These are phyloP conservation scores for Batkoa obscura DNA, from an alignment of 371 early-diverging fungal genomes.

Conservation along the genomic window DNA sequence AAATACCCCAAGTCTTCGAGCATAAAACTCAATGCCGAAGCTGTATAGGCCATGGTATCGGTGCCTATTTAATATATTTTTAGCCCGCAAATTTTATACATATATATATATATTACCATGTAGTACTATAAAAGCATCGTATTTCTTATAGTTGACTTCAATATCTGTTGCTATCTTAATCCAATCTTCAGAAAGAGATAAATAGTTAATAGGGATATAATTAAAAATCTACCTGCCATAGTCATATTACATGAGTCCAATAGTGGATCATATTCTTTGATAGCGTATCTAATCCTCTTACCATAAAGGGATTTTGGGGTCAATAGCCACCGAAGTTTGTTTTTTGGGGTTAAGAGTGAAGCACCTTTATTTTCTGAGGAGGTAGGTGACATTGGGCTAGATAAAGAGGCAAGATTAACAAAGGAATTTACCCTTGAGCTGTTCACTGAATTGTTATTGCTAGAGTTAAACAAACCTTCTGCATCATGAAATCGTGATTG, in stretches of 20 bases:
- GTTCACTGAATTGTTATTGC: too few species aligned
- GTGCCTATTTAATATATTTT: slow-evolving; percentile 25
- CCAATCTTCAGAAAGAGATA: slow-evolving; percentile 73
- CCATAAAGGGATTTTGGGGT: slow-evolving; percentile 82
- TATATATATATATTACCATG: slow-evolving; percentile 35
- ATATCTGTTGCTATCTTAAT: slow-evolving; percentile 86
- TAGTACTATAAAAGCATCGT: slow-evolving; percentile 84
- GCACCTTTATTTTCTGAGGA: too few species aligned
- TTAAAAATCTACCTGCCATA: slow-evolving; percentile 32
- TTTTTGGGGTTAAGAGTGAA: too few species aligned
- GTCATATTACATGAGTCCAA: slow-evolving; percentile 91
- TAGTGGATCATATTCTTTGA: slow-evolving; percentile 83
- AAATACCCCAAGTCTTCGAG: slow-evolving; percentile 71
- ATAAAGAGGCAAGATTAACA: too few species aligned
- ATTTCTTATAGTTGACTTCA: slow-evolving; percentile 76
- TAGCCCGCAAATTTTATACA: not conserved
- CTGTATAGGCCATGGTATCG: slow-evolving; percentile 89
- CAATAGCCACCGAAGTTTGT: too few species aligned
- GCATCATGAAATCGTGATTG: slow-evolving; percentile 83
- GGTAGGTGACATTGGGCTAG: too few species aligned
- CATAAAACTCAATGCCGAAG: slow-evolving; percentile 88
- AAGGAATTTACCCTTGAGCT: too few species aligned
- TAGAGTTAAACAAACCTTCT: too few species aligned
- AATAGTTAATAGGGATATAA: too few species aligned
- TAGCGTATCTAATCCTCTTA: slow-evolving; percentile 71